Conservation (phyloP, 2,329 filamentous ascomycete genomes). For the Gliomastix tumulicola region DNA sequence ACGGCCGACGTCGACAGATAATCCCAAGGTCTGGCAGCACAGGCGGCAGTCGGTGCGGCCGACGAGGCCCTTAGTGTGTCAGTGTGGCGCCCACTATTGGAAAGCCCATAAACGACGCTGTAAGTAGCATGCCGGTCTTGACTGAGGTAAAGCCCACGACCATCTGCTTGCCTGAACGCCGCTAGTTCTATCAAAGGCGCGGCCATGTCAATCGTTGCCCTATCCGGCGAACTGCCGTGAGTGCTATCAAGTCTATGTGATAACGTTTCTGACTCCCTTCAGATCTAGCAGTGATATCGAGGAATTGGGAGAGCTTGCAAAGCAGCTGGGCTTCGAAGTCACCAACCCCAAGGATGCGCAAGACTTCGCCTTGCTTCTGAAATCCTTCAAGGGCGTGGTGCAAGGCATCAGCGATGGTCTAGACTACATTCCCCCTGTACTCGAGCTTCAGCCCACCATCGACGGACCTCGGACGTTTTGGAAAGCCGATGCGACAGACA, state of each 20-base stretch:
- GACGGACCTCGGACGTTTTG: slow-evolving; percentile 10
- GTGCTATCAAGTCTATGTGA: too few species aligned
- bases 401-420: slow-evolving; percentile 12
- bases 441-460: slow-evolving; percentile 9
- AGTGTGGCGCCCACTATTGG: too few species aligned
- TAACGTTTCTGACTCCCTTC: too few species aligned
- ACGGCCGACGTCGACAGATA: too few species aligned
- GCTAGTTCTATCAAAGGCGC: too few species aligned
- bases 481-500: slow-evolving; percentile 12
- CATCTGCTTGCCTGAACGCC: too few species aligned
- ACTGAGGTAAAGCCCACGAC: too few species aligned
- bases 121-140: too few species aligned
- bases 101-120: too few species aligned
- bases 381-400: slow-evolving; percentile 17
- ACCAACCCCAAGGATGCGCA: slow-evolving; percentile 12
- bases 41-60: too few species aligned
- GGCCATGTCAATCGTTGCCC: slow-evolving; percentile 12
- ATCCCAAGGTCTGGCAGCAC: too few species aligned
- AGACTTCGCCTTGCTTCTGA: slow-evolving; percentile 17
- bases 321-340: slow-evolving; percentile 8
- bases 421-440: slow-evolving; percentile 15
- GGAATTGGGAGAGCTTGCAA: slow-evolving; percentile 10
- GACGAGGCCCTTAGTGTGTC: too few species aligned
- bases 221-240: slow-evolving; percentile 5
- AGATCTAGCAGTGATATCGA: slow-evolving; percentile 5